These are phyloP conservation scores for Dendrobium nobile DNA, from an alignment of 106 monocot species.

Conservation along the genomic window DNA sequence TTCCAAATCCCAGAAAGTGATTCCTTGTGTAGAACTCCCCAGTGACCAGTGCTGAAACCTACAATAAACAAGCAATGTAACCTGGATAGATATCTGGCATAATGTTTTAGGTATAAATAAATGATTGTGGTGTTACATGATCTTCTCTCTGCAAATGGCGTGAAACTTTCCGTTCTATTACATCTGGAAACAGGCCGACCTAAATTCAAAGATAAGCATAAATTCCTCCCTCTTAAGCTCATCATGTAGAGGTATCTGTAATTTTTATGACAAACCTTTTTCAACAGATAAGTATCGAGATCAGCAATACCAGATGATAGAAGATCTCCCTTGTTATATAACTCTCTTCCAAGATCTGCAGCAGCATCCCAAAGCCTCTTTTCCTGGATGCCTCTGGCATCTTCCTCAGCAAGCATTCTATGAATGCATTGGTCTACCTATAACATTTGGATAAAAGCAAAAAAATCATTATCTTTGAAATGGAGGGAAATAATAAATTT, in stretches of 20 bases:
- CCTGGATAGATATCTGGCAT: neutral
- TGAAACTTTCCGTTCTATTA: slow-evolving; percentile 70
- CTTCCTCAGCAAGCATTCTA: slow-evolving; percentile 88
- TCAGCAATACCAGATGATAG: slow-evolving; percentile 50
- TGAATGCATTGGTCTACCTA: slow-evolving; percentile 89
- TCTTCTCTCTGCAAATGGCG: slow-evolving; percentile 79
- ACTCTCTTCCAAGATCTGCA: slow-evolving; percentile 41
- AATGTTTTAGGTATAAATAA: neutral
- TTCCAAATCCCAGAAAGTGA: slow-evolving; percentile 94
- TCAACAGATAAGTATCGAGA: slow-evolving; percentile 76
- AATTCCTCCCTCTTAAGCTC: neutral
- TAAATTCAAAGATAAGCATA: slow-evolving; percentile 19
- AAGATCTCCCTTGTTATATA: slow-evolving; percentile 71
- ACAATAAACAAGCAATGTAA: slow-evolving; percentile 1
- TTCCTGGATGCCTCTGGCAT: slow-evolving; percentile 23
- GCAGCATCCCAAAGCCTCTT: slow-evolving; percentile 43
- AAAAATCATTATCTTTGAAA: neutral
- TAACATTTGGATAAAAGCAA: neutral
- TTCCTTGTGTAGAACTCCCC: slow-evolving; percentile 95
- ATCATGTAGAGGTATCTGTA: neutral
- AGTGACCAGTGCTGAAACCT: slow-evolving; percentile 90
- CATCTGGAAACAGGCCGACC: slow-evolving; percentile 97
- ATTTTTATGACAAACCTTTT: slow-evolving; percentile 46
- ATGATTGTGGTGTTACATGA: slow-evolving; percentile 29
- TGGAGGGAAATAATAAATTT: neutral